Conservation (phyloP, 2,329 filamentous ascomycete genomes). For the Diplodia scrobiculata region DNA sequence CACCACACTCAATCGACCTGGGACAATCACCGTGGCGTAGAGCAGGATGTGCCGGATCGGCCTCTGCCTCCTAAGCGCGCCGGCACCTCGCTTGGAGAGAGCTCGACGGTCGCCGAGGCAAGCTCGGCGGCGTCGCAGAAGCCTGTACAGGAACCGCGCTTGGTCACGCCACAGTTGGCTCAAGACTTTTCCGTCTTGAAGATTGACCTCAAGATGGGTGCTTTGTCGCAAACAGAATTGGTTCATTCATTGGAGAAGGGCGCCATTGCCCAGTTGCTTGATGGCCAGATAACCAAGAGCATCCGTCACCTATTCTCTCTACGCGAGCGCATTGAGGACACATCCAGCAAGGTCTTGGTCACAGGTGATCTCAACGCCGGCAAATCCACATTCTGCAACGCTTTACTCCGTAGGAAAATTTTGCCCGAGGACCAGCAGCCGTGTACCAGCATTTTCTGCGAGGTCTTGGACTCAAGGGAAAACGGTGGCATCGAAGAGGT, state of each 20-base stretch:
- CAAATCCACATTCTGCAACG: slow-evolving; percentile 99
- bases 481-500: slow-evolving; percentile 93
- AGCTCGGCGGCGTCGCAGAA: slow-evolving; percentile 69
- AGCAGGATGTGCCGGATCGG: slow-evolving; percentile 45
- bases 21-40: slow-evolving; percentile 51
- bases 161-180: slow-evolving; percentile 88
- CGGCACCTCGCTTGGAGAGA: slow-evolving; percentile 68
- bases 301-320: slow-evolving; percentile 86
- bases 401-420: slow-evolving; percentile 86
- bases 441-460: slow-evolving; percentile 97
- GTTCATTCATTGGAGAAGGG: slow-evolving; percentile 93
- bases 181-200: slow-evolving; percentile 96
- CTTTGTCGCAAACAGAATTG: slow-evolving; percentile 81
- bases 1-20: slow-evolving; percentile 65
- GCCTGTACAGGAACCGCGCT: slow-evolving; percentile 68
- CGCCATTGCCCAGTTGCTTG: slow-evolving; percentile 84
- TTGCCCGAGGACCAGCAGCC: slow-evolving; percentile 96
- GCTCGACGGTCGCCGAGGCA: slow-evolving; percentile 65
- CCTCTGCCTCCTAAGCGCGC: slow-evolving; percentile 65
- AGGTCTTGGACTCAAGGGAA: slow-evolving; percentile 88
- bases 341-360: slow-evolving; percentile 91
- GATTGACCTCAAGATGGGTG: slow-evolving; percentile 86
- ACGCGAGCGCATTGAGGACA: slow-evolving; percentile 93
- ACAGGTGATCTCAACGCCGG: slow-evolving; percentile 96
- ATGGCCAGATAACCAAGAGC: slow-evolving; percentile 91